Conservation (phyloP, 1,284 basidiomycete species). For the Microstroma glucosiphilum region DNA sequence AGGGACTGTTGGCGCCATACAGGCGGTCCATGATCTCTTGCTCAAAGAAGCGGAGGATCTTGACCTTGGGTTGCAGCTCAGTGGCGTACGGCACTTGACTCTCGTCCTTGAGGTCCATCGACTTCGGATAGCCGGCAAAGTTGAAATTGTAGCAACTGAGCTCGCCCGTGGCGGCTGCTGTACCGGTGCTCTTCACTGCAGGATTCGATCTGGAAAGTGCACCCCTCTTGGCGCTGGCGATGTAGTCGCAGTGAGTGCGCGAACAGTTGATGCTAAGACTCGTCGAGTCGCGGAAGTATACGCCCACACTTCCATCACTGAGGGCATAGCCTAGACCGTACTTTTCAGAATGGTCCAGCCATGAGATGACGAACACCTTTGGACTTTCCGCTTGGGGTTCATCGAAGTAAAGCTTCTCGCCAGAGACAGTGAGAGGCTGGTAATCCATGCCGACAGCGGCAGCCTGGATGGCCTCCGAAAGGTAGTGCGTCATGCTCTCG, state of each 20-base stretch:
- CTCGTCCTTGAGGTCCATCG: conserved; percentile 25
- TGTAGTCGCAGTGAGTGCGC: conserved; percentile 18
- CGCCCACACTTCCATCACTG: conserved; percentile 86
- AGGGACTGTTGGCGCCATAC: conserved; percentile 59
- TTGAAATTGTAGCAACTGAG: conserved; percentile 36
- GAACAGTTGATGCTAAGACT: conserved; percentile 61
- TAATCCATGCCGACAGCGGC: conserved; percentile 61
- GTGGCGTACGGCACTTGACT: conserved; percentile 23
- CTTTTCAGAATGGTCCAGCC: conserved; percentile 97
- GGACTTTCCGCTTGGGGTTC: conserved; percentile 55
- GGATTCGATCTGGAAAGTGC: background rate
- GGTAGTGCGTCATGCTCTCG: conserved; percentile 57
- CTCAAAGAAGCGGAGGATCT: conserved; percentile 19
- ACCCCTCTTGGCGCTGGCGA: conserved; percentile 7
- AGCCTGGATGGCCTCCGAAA: conserved; percentile 66
- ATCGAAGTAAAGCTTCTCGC: conserved; percentile 14
- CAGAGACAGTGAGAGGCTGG: conserved; percentile 50
- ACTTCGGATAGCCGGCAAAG: conserved; percentile 12
- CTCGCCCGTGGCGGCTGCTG: conserved; percentile 18
- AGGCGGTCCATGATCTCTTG: conserved; percentile 31
- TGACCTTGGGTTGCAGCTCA: conserved; percentile 32
- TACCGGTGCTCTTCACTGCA: background rate
- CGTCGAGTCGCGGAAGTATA: conserved; percentile 93
- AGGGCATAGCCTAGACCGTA: conserved; percentile 97
- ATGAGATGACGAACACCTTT: conserved; percentile 84